Evolutionary conservation across 208 protist species (phyloP), one percentile per base, ranked within the genome.

Genomic region (Trypanosoma theileri): DNA sequence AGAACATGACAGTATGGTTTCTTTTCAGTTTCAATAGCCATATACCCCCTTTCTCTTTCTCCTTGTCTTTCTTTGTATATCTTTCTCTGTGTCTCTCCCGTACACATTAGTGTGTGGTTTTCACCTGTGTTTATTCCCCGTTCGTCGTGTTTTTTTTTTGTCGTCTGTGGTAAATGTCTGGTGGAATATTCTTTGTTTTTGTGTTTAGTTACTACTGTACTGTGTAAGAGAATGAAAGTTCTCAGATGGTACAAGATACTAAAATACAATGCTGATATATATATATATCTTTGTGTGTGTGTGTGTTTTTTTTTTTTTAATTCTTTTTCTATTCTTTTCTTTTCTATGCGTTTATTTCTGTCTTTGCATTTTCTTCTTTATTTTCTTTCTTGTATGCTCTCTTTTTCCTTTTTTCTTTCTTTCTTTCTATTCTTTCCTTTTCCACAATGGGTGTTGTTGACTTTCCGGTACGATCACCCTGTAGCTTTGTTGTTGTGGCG

Each of bases 401-500:
- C 62, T 56, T 40, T 48, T 66, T 40, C 44, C 28, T 56, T 46
- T 65, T 21, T 66, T 59, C 9, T 59, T 22, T 74, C 44, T 10
- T 59, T 61, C 0, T 42, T 61, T n/a, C 35, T 40, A 60, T 54
- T 60, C 53, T 48, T 28, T 59, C 48, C 6, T 59, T 51, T 68
- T 44, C 44, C 66, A 22, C 22, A 22, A 46, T 63, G n/a, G n/a
- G n/a, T 45, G n/a, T 63, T 45, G 54, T 11, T 19, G 17, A 1
- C 28, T 35, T 35, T 35, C 4, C 28, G 28, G 28, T 35, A 58
- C 54, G 4, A n/a, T 11, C 54, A 63, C 11, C 58, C 41, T 28
- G 3, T 51, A 10, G 6, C 28, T 35, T 35, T 35, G 28, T 35
- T 35, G 35, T 63, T 14, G 28, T 40, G 4, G 28, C 6, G 4